Base-by-base conservation (phyloP, 345 rosid species). In the Eucalyptus globulus region DNA sequence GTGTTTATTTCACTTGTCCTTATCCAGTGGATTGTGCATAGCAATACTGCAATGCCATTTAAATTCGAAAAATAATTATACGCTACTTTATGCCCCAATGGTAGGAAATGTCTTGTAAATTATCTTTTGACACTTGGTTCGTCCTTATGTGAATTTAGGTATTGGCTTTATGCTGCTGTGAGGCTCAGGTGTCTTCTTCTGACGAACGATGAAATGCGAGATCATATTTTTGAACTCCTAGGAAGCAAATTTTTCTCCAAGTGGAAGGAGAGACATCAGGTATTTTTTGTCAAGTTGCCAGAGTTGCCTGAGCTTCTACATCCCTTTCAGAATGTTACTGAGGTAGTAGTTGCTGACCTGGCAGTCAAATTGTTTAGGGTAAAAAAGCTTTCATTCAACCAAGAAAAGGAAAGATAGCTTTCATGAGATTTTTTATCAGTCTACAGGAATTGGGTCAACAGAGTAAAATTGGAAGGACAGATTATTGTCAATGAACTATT, bases 261-360 rank as follows among this genome's bases (percentile, higher is more conserved):
- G 87, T 97, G 98, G 99, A 96, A 97, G 94, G 98, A 95, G 94
- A 94, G 98, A 60, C 97, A 97, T 92, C 99, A 95, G 91, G 98
- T 96, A 90, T 85, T 45, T 87, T 31, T 87, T 31, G 9, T 56
- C 11, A 62, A 34, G 76, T 86, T 49, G 16, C 44, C 29, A 40
- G 29, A 76, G 44, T 76, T 40, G 83, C 83, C 83, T 21, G 43
- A 76, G 27, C 27, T 37, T 76, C 83, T 76, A 21, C 83, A 40
- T 37, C 47, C 27, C 83, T 76, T 37, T 72, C 27, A 37, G 45
- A 37, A 72, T 72, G 45, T 72, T 37, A 76, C 45, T 6, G 9
- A 76, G 12, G 83, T 40, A 21, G 47, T 40, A 21, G 47, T 76
- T 76, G 85, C 85, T 40, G 47, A 40, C 12, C 43, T 11, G 47